Evolutionary conservation across 2,329 filamentous ascomycete species (phyloP).

Genomic region (Monosporascus sp.): DNA sequence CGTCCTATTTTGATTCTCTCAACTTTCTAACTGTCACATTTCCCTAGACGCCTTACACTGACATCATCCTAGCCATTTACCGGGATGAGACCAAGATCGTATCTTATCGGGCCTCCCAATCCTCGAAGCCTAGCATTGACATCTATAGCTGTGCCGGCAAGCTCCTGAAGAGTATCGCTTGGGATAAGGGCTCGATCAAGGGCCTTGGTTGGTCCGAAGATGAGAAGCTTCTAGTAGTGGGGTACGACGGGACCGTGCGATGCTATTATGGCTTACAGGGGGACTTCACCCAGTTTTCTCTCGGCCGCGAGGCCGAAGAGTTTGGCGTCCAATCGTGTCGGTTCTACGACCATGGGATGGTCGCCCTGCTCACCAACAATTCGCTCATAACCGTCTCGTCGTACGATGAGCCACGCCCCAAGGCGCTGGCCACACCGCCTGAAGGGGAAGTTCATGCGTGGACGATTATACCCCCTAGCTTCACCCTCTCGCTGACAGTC

Average conservation of each 20-base stretch:
- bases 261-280: conserved; percentile 90
- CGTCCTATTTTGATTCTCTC: background rate
- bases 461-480: conserved; percentile 81
- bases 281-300: conserved; percentile 89
- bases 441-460: conserved; percentile 80
- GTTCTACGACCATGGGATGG: conserved; percentile 91
- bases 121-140: conserved; percentile 80
- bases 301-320: conserved; percentile 86
- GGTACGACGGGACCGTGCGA: conserved; percentile 82
- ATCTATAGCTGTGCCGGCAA: conserved; percentile 92
- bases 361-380: conserved; percentile 86
- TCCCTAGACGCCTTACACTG: conserved; percentile 13
- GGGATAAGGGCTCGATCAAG: conserved; percentile 85
- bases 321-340: conserved; percentile 82
- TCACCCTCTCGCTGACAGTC: conserved; percentile 86
- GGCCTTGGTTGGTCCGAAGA: conserved; percentile 96
- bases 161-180: conserved; percentile 78
- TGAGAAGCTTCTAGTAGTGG: conserved; percentile 83
- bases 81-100: conserved; percentile 83
- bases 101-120: conserved; percentile 66
- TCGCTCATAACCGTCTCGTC: conserved; percentile 79
- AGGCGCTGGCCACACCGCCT: conserved; percentile 70
- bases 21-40: background rate
- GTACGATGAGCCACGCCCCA: conserved; percentile 87
- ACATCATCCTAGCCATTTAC: conserved; percentile 64